phyloP scores from a whole-genome alignment of 164 flowering plant genomes.

The Taxillus chinensis region DNA sequence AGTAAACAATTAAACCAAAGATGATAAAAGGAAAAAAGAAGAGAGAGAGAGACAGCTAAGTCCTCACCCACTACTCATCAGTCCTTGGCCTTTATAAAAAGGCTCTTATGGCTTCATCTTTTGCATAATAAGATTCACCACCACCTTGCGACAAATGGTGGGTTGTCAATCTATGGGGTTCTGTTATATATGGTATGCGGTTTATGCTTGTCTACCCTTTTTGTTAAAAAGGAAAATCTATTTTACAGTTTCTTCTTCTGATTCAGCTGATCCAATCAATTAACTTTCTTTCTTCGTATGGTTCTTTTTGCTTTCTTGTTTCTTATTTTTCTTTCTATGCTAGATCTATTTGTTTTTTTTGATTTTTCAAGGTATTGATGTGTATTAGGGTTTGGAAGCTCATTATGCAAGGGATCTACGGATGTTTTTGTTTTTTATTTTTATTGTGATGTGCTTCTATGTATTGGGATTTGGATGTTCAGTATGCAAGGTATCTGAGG shows the following conservation, averaged over 20 bases:
- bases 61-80: neutral
- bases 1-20: neutral
- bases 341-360: too few relatives aligned
- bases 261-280: neutral
- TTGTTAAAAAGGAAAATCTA: neutral
- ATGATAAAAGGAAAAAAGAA: neutral
- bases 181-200: too few relatives aligned
- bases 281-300: too few relatives aligned
- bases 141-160: too few relatives aligned
- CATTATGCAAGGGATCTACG: neutral
- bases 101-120: neutral
- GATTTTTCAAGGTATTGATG: too few relatives aligned
- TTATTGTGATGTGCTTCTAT: too few relatives aligned
- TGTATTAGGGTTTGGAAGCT: too few relatives aligned
- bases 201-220: too few relatives aligned
- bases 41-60: neutral
- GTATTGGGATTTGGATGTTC: conserved; percentile 11
- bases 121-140: neutral
- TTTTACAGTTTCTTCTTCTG: neutral
- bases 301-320: too few relatives aligned
- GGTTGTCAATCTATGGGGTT: too few relatives aligned
- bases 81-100: neutral
- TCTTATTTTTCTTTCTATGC: too few relatives aligned
- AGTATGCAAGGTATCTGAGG: conserved; percentile 11
- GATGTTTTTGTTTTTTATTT: neutral